phyloP scores from a whole-genome alignment of 2,329 filamentous ascomycete species.

The Penicillium sp. region DNA sequence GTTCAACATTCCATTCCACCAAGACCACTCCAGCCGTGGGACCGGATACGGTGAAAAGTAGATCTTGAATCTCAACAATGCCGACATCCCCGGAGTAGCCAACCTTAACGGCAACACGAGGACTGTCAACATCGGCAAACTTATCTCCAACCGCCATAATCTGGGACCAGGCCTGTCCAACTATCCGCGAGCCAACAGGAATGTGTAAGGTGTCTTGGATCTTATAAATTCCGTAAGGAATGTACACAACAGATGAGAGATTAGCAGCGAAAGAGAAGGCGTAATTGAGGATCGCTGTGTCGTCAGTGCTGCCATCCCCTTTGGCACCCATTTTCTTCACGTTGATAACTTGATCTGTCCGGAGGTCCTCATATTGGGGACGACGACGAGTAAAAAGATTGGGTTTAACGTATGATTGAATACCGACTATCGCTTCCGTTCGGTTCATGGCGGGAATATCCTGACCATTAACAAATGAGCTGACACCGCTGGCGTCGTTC shows the following conservation, averaged over 20 bases:
- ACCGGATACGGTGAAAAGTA: slow-evolving; percentile 45
- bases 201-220: slow-evolving; percentile 73
- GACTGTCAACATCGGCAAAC: slow-evolving; percentile 35
- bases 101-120: slow-evolving; percentile 36
- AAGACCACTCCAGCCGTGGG: slow-evolving; percentile 45
- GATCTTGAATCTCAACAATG: slow-evolving; percentile 45
- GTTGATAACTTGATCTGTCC: no score
- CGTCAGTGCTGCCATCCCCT: slow-evolving; percentile 61
- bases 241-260: slow-evolving; percentile 65
- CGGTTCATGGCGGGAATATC: no score
- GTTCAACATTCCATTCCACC: slow-evolving; percentile 34
- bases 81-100: slow-evolving; percentile 36
- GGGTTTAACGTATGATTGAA: no score
- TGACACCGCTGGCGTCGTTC: no score
- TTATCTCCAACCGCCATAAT: slow-evolving; percentile 41
- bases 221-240: slow-evolving; percentile 76
- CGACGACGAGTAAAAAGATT: no score
- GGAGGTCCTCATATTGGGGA: no score
- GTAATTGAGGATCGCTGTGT: slow-evolving; percentile 28
- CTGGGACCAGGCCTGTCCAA: slow-evolving; percentile 59
- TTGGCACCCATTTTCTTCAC: slow-evolving; percentile 1
- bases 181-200: slow-evolving; percentile 63
- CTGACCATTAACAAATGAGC: no score
- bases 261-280: slow-evolving; percentile 28
- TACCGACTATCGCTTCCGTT: no score